Evolutionary conservation across 192 early-diverging fungal genomes (phyloP), one percentile per base, ranked within the genome.

Genomic region (Gryganskiella cystojenkinii): DNA sequence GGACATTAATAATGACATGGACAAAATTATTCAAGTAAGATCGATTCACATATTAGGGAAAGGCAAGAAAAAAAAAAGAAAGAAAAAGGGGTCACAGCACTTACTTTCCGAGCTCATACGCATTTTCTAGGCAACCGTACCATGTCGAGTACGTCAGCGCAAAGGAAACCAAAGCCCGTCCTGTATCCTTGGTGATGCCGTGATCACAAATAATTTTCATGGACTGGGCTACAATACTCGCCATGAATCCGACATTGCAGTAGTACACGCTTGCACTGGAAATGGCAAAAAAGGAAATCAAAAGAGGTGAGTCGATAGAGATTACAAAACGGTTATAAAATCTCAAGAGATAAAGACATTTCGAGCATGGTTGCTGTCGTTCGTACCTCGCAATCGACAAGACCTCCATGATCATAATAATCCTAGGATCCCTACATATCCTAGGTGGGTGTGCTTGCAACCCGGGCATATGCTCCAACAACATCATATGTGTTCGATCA

Each of bases 341-440:
- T 15, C 42, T 11, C 8, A 4, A 19, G 11, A 28, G 37, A 0
- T 9, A 57, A 17, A 28, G 19, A 10, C n/a, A 19, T 8, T 14
- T 3, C 17, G 20, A 19, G 53, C 14, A 55, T 30, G 20, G 15
- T 30, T 30, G 11, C 49, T 0, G 11, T 4, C 3, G 10, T 25
- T n/a, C 43, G 45, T 69, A 78, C 74, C 66, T 60, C 7, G 74
- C 45, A 8, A 78, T 46, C 0, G 53, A 50, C 14, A 78, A 49
- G 3, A 78, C 74, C 27, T 78, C 74, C 67, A 78, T 78, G 54
- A 69, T 69, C 74, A 68, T 78, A 14, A 65, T 43, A 14, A 78
- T 69, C 15, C 46, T 49, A 0, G 60, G 74, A 24, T 78, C 61
- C 15, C 17, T 57, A 27, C 74, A 78, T 6, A 46, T 33, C 49